phyloP scores from a whole-genome alignment of 768 basidiomycete species.

The Hypsizygus marmoreus region DNA sequence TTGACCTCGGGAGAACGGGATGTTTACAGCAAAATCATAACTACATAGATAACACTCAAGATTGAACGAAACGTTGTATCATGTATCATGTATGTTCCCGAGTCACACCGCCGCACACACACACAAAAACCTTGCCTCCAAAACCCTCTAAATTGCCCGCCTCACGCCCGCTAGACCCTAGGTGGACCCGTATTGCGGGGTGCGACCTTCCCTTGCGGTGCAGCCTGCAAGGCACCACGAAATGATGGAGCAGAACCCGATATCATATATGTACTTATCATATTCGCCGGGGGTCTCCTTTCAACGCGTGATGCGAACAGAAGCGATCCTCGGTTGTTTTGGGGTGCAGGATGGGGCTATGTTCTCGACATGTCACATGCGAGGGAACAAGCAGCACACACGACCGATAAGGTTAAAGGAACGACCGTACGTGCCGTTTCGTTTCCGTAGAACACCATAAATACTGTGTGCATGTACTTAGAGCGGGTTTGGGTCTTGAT shows the following conservation, averaged over 20 bases:
- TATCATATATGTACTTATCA: too few relatives aligned
- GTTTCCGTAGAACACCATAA: slow-evolving; percentile 1
- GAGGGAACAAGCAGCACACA: background rate
- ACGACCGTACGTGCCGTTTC: background rate
- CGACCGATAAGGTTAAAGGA: background rate
- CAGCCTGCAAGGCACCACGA: slow-evolving; percentile 2
- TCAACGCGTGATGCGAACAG: background rate
- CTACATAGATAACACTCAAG: slow-evolving; percentile 1
- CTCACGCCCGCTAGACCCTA: background rate
- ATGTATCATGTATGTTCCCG: slow-evolving; percentile 7
- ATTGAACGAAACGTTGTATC: background rate
- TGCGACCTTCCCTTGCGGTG: slow-evolving; percentile 6
- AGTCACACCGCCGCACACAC: slow-evolving; percentile 11
- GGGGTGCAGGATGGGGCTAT: slow-evolving; percentile 7
- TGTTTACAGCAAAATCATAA: too few relatives aligned
- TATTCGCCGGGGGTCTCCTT: background rate
- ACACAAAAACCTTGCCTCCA: background rate
- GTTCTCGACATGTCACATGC: background rate
- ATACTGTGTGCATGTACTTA: too few relatives aligned
- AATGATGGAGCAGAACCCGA: slow-evolving; percentile 5
- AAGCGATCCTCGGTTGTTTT: slow-evolving; percentile 5
- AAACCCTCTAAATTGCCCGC: slow-evolving; percentile 6
- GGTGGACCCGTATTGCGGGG: slow-evolving; percentile 6
- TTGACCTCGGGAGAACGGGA: background rate
- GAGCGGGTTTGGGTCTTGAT: too few relatives aligned